phyloP scores from a whole-genome alignment of 1,284 basidiomycete genomes.

The Meripilus lineatus region DNA sequence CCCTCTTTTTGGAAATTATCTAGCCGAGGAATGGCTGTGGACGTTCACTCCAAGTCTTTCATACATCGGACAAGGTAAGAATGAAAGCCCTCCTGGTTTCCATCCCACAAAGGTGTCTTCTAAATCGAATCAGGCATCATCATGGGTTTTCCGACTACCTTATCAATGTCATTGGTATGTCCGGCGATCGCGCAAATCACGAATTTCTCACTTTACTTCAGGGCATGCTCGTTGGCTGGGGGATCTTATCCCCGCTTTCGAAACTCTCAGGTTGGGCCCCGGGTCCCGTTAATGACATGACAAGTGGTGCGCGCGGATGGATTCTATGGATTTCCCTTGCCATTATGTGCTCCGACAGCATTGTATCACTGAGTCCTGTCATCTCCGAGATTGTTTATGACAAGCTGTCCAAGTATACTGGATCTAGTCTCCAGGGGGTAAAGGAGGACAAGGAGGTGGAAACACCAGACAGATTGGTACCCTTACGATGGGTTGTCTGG shows the following conservation, averaged over 20 bases:
- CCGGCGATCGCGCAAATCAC: not conserved
- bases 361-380: constrained; percentile 81
- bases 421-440: constrained; percentile 9
- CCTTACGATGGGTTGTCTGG: constrained; percentile 69
- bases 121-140: constrained; percentile 68
- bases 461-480: constrained; percentile 78
- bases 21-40: constrained; percentile 91
- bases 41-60: constrained; percentile 90
- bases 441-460: constrained; percentile 71
- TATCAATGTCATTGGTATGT: constrained; percentile 79
- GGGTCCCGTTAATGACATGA: constrained; percentile 81
- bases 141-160: constrained; percentile 93
- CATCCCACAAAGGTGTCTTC: too few relatives aligned
- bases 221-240: constrained; percentile 98
- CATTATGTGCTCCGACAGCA: constrained; percentile 90
- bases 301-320: constrained; percentile 84
- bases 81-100: too few relatives aligned
- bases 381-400: constrained; percentile 35
- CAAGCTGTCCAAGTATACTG: constrained; percentile 16
- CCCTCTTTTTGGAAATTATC: constrained; percentile 84
- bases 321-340: constrained; percentile 94
- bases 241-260: constrained; percentile 81
- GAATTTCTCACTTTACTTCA: constrained; percentile 21
- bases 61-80: constrained; percentile 84
- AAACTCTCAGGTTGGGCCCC: constrained; percentile 87